Conservation (phyloP, 257 asterid genomes). For the Parsonsia alboflavescens region DNA sequence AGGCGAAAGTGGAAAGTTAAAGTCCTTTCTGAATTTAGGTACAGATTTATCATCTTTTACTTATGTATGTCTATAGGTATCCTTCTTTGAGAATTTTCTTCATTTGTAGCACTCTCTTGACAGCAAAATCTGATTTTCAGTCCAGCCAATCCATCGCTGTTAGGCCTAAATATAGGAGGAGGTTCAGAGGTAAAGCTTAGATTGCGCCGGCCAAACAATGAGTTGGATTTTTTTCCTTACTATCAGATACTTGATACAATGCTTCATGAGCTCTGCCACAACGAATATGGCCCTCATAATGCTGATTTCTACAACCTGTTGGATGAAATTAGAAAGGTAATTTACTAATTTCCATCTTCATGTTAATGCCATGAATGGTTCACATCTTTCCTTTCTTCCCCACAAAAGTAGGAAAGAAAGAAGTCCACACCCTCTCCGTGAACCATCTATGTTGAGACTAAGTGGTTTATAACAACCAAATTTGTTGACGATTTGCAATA, state of each 20-base stretch:
- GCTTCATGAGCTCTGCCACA: slow-evolving; percentile 97
- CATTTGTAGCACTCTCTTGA: slow-evolving; percentile 14
- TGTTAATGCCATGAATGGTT: neutral
- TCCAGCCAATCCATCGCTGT: slow-evolving; percentile 60
- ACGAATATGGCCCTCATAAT: slow-evolving; percentile 70
- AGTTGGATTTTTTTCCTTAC: slow-evolving; percentile 70
- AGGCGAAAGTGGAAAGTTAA: slow-evolving; percentile 74
- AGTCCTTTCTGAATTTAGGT: slow-evolving; percentile 80
- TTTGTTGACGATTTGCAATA: neutral
- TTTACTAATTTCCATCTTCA: slow-evolving; percentile 12
- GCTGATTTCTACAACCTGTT: slow-evolving; percentile 74
- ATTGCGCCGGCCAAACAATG: slow-evolving; percentile 68
- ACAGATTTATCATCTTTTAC: slow-evolving; percentile 6
- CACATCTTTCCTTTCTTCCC: neutral
- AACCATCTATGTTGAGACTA: neutral
- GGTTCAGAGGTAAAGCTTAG: slow-evolving; percentile 76
- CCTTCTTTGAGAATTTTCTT: neutral
- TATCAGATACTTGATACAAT: slow-evolving; percentile 66
- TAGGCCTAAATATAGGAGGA: slow-evolving; percentile 72
- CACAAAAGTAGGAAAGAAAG: neutral
- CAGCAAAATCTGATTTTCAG: slow-evolving; percentile 33
- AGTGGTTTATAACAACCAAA: neutral
- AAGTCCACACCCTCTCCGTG: neutral
- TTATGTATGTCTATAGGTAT: too few relatives aligned
- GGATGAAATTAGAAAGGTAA: slow-evolving; percentile 78